phyloP scores from a whole-genome alignment of 441 rosid species.

The Viola pubescens region DNA sequence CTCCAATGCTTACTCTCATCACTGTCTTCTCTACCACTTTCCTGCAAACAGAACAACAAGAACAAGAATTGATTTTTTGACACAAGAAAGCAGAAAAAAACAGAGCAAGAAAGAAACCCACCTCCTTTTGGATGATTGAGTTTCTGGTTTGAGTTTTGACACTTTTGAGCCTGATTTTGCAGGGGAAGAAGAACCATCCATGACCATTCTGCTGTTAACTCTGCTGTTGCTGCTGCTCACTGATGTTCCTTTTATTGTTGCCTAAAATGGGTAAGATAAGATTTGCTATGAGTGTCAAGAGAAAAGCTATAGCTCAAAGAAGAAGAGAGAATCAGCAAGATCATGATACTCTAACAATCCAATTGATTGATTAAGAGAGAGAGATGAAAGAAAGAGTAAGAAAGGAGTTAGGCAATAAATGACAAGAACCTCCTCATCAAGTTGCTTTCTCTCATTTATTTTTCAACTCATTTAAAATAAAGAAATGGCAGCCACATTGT shows the following conservation, averaged over 20 bases:
- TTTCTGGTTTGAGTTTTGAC: conserved; percentile 29
- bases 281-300: conserved; percentile 1
- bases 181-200: conserved; percentile 37
- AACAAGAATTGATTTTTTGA: not conserved
- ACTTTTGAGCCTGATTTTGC: conserved; percentile 23
- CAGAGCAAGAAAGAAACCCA: not conserved
- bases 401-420: conserved; percentile 16
- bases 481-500: conserved; percentile 14
- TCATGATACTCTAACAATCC: conserved; percentile 13
- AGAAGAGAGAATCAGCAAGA: conserved; percentile 10
- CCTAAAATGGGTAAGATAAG: not conserved
- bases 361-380: conserved; percentile 25
- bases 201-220: not conserved
- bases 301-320: conserved; percentile 2
- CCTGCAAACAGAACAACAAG: conserved; percentile 33
- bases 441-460: conserved; percentile 28
- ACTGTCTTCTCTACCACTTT: conserved; percentile 52
- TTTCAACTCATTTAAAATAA: conserved; percentile 34
- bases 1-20: conserved; percentile 40
- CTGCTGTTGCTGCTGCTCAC: conserved; percentile 2
- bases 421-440: conserved; percentile 27
- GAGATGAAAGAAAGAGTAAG: not conserved
- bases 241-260: not conserved
- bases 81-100: not conserved
- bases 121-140: conserved; percentile 49